Conservation (phyloP, 2,329 filamentous ascomycete genomes). For the Byssoonygena ceratinophila region DNA sequence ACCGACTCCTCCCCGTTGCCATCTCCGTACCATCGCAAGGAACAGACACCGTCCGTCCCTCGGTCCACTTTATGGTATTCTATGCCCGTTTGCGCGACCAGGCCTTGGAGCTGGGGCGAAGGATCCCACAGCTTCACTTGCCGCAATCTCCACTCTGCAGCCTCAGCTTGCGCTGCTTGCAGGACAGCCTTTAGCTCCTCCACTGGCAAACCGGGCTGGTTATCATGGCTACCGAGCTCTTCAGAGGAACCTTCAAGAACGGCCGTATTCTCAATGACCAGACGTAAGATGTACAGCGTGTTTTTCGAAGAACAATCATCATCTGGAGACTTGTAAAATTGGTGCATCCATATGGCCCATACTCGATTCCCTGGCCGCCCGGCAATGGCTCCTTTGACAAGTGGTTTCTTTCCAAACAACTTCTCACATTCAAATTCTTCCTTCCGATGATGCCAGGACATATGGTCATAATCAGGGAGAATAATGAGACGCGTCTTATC, state of each 20-base stretch:
- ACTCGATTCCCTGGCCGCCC: slow-evolving; percentile 17
- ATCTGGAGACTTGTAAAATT: slow-evolving; percentile 15
- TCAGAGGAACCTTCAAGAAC: not conserved
- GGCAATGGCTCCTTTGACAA: slow-evolving; percentile 19
- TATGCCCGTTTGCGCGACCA: slow-evolving; percentile 16
- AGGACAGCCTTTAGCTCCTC: slow-evolving; percentile 17
- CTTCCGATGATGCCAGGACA: slow-evolving; percentile 20
- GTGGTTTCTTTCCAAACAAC: slow-evolving; percentile 16
- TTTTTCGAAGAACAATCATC: slow-evolving; percentile 10
- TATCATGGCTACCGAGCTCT: not conserved
- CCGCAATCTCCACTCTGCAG: slow-evolving; percentile 18
- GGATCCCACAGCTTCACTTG: slow-evolving; percentile 21
- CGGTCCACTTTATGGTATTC: slow-evolving; percentile 14
- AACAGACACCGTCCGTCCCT: slow-evolving; percentile 16
- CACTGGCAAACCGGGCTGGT: slow-evolving; percentile 13
- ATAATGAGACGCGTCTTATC: slow-evolving; percentile 15
- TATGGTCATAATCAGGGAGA: slow-evolving; percentile 20
- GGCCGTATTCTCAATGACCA: slow-evolving; percentile 14
- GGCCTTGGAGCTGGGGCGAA: slow-evolving; percentile 9
- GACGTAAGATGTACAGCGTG: slow-evolving; percentile 18
- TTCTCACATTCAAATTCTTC: slow-evolving; percentile 19
- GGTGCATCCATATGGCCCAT: slow-evolving; percentile 16
- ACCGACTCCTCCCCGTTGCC: slow-evolving; percentile 13
- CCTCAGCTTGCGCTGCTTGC: slow-evolving; percentile 19
- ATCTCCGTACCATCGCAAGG: slow-evolving; percentile 20